Evolutionary conservation across 192 early-diverging fungal species (phyloP).

Genomic region (Linnemannia elongata): DNA sequence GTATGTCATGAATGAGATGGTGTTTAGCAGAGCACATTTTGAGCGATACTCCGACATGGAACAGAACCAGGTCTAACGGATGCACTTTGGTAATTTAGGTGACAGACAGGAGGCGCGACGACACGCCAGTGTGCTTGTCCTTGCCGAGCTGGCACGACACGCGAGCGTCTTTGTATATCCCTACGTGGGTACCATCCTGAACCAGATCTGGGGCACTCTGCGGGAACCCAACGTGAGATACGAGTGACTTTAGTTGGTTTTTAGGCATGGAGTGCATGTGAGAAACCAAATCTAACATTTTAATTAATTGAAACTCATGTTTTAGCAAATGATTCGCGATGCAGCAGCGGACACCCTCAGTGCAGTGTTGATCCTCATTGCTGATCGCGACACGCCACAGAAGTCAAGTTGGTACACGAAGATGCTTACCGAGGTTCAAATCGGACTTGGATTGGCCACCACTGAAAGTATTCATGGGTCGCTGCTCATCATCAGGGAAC

Average conservation of each 20-base stretch:
- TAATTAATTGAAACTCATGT: background rate
- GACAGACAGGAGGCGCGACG: conserved; percentile 80
- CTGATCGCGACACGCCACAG: conserved; percentile 78
- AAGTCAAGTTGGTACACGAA: conserved; percentile 77
- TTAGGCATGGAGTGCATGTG: background rate
- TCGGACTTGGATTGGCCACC: conserved; percentile 72
- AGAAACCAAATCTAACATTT: background rate
- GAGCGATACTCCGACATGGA: background rate
- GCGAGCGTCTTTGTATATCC: conserved; percentile 87
- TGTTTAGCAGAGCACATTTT: background rate
- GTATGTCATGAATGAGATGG: background rate
- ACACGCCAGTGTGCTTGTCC: conserved; percentile 84
- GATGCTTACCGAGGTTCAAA: conserved; percentile 85
- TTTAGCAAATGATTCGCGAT: conserved; percentile 74
- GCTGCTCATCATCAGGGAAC: conserved; percentile 82
- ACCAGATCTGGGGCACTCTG: conserved; percentile 85
- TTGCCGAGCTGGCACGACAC: conserved; percentile 79
- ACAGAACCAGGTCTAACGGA: background rate
- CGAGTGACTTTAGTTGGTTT: background rate
- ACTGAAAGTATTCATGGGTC: conserved; percentile 88
- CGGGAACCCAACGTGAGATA: conserved; percentile 76
- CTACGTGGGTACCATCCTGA: conserved; percentile 85
- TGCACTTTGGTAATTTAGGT: conserved; percentile 53
- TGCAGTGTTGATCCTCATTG: conserved; percentile 81
- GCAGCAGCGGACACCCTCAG: conserved; percentile 87